phyloP scores from a whole-genome alignment of 2,329 filamentous ascomycete genomes.

The Cladosporium sp. region DNA sequence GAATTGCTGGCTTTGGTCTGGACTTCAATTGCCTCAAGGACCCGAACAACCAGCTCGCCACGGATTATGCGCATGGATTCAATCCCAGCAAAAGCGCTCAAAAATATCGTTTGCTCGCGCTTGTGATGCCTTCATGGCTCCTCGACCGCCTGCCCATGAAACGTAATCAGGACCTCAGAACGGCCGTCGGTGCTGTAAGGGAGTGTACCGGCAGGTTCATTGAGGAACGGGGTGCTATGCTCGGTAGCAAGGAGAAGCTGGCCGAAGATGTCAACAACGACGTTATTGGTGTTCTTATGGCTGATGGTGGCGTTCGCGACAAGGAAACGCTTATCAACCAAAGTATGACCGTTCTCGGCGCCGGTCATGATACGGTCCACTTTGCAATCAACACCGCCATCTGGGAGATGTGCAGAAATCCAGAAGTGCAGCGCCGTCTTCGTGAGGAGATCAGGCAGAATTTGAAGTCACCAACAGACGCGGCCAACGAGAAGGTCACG shows the following conservation, averaged over 20 bases:
- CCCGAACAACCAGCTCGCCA: conserved; percentile 39
- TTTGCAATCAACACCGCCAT: conserved; percentile 71
- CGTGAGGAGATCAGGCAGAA: conserved; percentile 62
- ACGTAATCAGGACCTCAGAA: conserved; percentile 33
- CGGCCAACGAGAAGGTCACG: conserved; percentile 22
- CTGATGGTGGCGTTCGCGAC: conserved; percentile 49
- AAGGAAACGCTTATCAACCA: conserved; percentile 47
- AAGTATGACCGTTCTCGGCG: conserved; percentile 53
- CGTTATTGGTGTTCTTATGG: conserved; percentile 47
- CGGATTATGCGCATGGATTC: conserved; percentile 39
- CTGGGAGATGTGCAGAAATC: conserved; percentile 64
- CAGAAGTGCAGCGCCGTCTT: conserved; percentile 61
- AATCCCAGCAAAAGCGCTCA: not conserved
- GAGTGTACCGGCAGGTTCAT: not conserved
- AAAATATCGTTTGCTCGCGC: conserved; percentile 7
- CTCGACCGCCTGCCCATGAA: conserved; percentile 45
- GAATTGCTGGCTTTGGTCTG: conserved; percentile 53
- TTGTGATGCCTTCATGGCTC: conserved; percentile 21
- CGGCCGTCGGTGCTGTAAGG: not conserved
- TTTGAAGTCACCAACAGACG: conserved; percentile 47
- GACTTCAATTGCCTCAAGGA: conserved; percentile 51
- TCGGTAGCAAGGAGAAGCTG: conserved; percentile 36
- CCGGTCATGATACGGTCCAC: conserved; percentile 72
- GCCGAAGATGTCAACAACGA: conserved; percentile 33
- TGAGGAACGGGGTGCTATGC: conserved; percentile 29